phyloP scores from a whole-genome alignment of 805 yeast genomes.

The Kurtzmaniella fragi region DNA sequence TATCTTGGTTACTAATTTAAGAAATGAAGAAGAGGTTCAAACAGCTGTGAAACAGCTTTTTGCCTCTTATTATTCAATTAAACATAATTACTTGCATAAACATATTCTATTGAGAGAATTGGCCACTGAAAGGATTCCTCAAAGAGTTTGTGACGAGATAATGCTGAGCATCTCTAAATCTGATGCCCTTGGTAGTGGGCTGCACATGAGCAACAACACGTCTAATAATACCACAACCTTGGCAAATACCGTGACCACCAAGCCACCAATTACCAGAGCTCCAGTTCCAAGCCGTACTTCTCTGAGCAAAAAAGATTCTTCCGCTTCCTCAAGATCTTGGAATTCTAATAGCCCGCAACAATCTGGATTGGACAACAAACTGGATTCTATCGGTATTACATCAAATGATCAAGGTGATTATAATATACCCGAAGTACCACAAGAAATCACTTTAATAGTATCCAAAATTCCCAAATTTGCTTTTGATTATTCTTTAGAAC shows the following conservation, averaged over 20 bases:
- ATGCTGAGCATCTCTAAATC: constrained; percentile 1
- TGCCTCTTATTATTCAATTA: constrained; percentile 21
- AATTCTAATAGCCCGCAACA: too few relatives aligned
- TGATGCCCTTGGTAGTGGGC: constrained; percentile 10
- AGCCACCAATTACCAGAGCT: too few relatives aligned
- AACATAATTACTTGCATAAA: constrained; percentile 35
- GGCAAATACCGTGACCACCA: too few relatives aligned
- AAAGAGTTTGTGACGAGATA: constrained; percentile 1
- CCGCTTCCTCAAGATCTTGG: too few relatives aligned
- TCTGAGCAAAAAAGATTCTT: too few relatives aligned
- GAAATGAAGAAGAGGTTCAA: constrained; percentile 8
- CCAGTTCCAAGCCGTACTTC: too few relatives aligned
- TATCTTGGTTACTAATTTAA: constrained; percentile 12
- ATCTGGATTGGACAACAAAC: too few relatives aligned
- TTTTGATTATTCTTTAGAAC: constrained; percentile 32
- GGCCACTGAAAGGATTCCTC: constrained; percentile 23
- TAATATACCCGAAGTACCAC: background rate
- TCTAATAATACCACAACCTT: constrained; percentile 7
- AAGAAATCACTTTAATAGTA: constrained; percentile 11
- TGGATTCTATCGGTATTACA: too few relatives aligned
- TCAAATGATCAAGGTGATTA: background rate
- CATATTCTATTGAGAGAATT: constrained; percentile 42
- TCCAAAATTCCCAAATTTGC: constrained; percentile 25
- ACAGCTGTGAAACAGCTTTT: constrained; percentile 17
- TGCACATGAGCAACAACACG: constrained; percentile 22